Evolutionary conservation across 371 early-diverging fungal genomes (phyloP).

Genomic region (Scutellospora calospora): DNA sequence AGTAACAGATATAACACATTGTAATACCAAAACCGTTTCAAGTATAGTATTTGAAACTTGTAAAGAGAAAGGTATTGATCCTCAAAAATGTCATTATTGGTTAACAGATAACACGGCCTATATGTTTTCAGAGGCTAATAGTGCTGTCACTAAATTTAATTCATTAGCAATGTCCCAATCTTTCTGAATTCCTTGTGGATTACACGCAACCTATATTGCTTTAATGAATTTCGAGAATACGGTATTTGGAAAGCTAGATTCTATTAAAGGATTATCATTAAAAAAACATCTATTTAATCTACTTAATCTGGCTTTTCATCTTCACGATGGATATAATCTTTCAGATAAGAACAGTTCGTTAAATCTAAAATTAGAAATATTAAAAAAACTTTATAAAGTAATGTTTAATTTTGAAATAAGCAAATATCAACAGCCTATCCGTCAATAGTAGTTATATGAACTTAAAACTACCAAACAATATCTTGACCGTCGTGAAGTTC

Average conservation of each 20-base stretch:
- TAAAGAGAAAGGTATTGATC: too few species aligned
- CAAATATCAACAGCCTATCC: slow-evolving; percentile 13
- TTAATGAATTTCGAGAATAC: too few species aligned
- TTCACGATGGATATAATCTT: slow-evolving; percentile 21
- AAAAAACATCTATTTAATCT: not conserved
- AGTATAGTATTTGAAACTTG: too few species aligned
- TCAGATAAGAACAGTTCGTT: not conserved
- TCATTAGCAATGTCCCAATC: not conserved
- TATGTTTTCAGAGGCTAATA: not conserved
- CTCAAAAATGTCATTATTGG: slow-evolving; percentile 18
- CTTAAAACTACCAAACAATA: not conserved
- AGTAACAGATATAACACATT: too few species aligned
- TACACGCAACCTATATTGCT: slow-evolving; percentile 3
- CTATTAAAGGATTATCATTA: too few species aligned
- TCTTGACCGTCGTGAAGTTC: not conserved
- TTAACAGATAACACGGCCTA: slow-evolving; percentile 21
- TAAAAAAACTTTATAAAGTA: not conserved
- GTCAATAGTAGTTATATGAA: not conserved
- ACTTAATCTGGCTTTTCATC: slow-evolving; percentile 8
- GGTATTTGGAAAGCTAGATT: too few species aligned
- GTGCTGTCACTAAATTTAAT: not conserved
- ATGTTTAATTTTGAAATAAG: not conserved
- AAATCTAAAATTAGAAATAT: slow-evolving; percentile 17
- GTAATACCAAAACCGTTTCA: too few species aligned
- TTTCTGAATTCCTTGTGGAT: slow-evolving; percentile 26